Evolutionary conservation across 1,284 basidiomycete genomes (phyloP).

Genomic region (Phellopilus nigrolimitatus): DNA sequence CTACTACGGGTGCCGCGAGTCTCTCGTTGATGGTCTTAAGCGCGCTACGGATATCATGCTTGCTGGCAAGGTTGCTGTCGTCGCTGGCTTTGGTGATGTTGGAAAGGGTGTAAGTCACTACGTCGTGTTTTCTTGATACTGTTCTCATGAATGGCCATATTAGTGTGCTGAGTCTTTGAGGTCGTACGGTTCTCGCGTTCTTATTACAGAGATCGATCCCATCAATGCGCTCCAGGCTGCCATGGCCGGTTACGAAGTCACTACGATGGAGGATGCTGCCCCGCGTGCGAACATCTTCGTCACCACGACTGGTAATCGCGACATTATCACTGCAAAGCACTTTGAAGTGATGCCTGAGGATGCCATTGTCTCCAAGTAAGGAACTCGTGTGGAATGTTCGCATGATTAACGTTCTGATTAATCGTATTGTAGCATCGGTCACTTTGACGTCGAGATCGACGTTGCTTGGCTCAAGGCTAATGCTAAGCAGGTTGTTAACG

Average conservation of each 20-base stretch:
- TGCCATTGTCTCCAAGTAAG: slow-evolving; percentile 96
- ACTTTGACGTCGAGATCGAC: slow-evolving; percentile 99
- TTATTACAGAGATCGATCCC: slow-evolving; percentile 98
- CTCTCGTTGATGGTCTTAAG: slow-evolving; percentile 99
- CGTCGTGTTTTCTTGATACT: slow-evolving; percentile 3
- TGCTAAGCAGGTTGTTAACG: slow-evolving; percentile 80
- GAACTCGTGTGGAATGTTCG: slow-evolving; percentile 18
- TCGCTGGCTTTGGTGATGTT: slow-evolving; percentile 98
- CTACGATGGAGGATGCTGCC: slow-evolving; percentile 97
- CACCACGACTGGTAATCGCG: slow-evolving; percentile 98
- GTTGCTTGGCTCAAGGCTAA: slow-evolving; percentile 98
- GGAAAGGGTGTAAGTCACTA: slow-evolving; percentile 85
- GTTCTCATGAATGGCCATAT: slow-evolving; percentile 19
- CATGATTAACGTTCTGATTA: slow-evolving; percentile 18
- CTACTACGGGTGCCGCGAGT: slow-evolving; percentile 98
- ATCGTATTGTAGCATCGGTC: slow-evolving; percentile 74
- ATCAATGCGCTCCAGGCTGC: slow-evolving; percentile 99
- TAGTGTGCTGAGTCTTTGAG: slow-evolving; percentile 97
- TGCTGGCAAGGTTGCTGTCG: slow-evolving; percentile 98
- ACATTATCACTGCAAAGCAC: slow-evolving; percentile 94
- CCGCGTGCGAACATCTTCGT: slow-evolving; percentile 90
- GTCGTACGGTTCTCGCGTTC: slow-evolving; percentile 93
- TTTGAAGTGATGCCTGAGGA: slow-evolving; percentile 96
- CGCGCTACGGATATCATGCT: slow-evolving; percentile 99
- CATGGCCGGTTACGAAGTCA: slow-evolving; percentile 99